phyloP scores from a whole-genome alignment of 768 basidiomycete species.

The Leucosporidium creatinivorum region DNA sequence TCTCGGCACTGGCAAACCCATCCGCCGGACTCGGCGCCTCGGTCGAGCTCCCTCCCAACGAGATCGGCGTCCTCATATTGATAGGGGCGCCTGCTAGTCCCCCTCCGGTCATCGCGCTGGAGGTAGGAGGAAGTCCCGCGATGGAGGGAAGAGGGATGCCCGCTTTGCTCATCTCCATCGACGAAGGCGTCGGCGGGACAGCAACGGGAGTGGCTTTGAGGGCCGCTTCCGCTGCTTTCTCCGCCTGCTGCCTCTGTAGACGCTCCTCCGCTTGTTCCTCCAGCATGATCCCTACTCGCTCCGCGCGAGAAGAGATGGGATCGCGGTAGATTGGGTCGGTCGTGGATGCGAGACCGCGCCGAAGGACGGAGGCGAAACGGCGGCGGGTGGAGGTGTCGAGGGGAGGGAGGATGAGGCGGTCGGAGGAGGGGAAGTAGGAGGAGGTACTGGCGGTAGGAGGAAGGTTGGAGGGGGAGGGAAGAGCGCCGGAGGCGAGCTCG shows the following conservation, averaged over 20 bases:
- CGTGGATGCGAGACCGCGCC: background rate
- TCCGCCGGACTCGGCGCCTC: slow-evolving; percentile 30
- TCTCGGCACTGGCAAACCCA: background rate
- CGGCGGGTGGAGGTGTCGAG: slow-evolving; percentile 2
- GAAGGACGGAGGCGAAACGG: background rate
- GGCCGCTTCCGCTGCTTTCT: background rate
- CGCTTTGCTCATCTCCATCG: background rate
- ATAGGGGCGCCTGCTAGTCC: slow-evolving; percentile 13
- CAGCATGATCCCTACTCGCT: slow-evolving; percentile 6
- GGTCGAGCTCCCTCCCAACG: slow-evolving; percentile 21
- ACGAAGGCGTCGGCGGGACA: background rate
- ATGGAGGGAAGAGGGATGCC: background rate
- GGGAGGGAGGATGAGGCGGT: background rate
- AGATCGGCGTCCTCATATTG: slow-evolving; percentile 32
- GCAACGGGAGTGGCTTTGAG: background rate
- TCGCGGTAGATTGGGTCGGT: background rate
- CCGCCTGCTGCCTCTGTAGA: background rate
- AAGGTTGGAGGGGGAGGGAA: too few relatives aligned
- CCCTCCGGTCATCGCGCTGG: too few relatives aligned
- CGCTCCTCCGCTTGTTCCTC: slow-evolving; percentile 1
- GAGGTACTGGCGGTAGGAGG: too few relatives aligned
- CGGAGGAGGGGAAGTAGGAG: background rate
- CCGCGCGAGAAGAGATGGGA: background rate
- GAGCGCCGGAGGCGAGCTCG: background rate
- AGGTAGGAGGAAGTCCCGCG: too few relatives aligned